Conservation (phyloP, 768 basidiomycete genomes). For the Rhodocollybia butyracea region DNA sequence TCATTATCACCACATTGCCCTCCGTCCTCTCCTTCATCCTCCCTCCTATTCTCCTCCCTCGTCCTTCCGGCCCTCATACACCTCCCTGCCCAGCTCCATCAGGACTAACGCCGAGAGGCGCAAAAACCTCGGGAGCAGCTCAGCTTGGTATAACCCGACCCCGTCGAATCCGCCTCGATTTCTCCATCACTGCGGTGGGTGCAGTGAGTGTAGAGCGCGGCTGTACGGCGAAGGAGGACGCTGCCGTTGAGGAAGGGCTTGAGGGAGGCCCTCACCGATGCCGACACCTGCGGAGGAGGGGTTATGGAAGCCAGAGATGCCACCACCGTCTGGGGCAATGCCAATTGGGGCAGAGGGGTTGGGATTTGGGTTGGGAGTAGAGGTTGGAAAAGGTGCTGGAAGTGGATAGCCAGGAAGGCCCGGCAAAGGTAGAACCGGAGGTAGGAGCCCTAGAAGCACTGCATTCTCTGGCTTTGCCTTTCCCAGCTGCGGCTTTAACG, state of each 20-base stretch:
- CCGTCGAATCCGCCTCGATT: conserved; percentile 20
- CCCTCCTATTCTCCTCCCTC: not conserved
- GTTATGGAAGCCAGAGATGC: conserved; percentile 72
- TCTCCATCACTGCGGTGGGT: conserved; percentile 20
- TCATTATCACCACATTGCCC: not conserved
- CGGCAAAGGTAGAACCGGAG: not conserved
- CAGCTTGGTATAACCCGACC: conserved; percentile 64
- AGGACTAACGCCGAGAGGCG: conserved; percentile 77
- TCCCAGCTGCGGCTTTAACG: conserved; percentile 21
- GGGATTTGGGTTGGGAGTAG: not conserved
- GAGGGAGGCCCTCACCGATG: conserved; percentile 55
- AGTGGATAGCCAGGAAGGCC: conserved; percentile 1
- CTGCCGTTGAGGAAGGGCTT: conserved; percentile 54
- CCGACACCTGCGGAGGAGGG: conserved; percentile 32
- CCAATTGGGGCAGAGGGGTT: conserved; percentile 12
- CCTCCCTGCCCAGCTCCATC: conserved; percentile 72
- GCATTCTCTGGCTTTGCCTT: conserved; percentile 5
- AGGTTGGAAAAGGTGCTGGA: not conserved
- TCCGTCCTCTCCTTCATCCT: too few species aligned
- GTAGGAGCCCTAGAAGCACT: not conserved
- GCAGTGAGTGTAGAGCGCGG: conserved; percentile 9
- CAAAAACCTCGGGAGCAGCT: conserved; percentile 69
- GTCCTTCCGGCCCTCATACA: conserved; percentile 44
- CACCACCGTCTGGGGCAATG: conserved; percentile 38
- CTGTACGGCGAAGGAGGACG: conserved; percentile 50